Percentiles rank a stretch among this genome's conserved stretches.
These are phyloP conservation scores for Cyberlindnera saturnus DNA, from an alignment of 805 yeast genomes.

Conservation along the genomic window DNA sequence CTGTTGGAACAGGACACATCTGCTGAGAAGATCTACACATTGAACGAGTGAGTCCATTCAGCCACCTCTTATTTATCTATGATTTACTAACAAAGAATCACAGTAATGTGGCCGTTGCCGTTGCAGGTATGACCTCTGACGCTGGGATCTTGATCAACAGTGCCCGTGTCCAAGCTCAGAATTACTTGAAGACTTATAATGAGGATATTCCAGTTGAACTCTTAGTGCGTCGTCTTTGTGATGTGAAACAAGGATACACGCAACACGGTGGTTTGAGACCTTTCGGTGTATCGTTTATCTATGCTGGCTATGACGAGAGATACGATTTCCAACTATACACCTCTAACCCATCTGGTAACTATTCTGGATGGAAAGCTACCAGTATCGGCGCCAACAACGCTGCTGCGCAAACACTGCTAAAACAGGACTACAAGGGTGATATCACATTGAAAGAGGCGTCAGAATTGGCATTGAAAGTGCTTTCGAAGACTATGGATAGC, in stretches of 20 bases:
- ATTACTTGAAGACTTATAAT: constrained; percentile 76
- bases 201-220: constrained; percentile 93
- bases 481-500: constrained; percentile 90
- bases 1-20: constrained; percentile 89
- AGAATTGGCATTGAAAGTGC: constrained; percentile 82
- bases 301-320: constrained; percentile 91
- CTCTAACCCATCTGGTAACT: constrained; percentile 95
- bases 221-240: constrained; percentile 83
- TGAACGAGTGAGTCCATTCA: constrained; percentile 45
- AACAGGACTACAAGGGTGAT: constrained; percentile 90
- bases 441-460: constrained; percentile 68
- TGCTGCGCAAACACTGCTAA: constrained; percentile 91
- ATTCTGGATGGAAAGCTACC: constrained; percentile 98
- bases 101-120: constrained; percentile 74
- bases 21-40: constrained; percentile 84
- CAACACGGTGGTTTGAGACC: constrained; percentile 99
- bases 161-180: constrained; percentile 83
- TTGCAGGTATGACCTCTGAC: constrained; percentile 97
- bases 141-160: constrained; percentile 85
- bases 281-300: constrained; percentile 92
- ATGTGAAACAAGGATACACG: constrained; percentile 94
- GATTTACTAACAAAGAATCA: constrained; percentile 7
- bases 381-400: constrained; percentile 94
- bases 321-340: constrained; percentile 90
- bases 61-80: background rate